Conservation (phyloP, 2,329 filamentous ascomycete species). For the Exutisphaerella laricina region DNA sequence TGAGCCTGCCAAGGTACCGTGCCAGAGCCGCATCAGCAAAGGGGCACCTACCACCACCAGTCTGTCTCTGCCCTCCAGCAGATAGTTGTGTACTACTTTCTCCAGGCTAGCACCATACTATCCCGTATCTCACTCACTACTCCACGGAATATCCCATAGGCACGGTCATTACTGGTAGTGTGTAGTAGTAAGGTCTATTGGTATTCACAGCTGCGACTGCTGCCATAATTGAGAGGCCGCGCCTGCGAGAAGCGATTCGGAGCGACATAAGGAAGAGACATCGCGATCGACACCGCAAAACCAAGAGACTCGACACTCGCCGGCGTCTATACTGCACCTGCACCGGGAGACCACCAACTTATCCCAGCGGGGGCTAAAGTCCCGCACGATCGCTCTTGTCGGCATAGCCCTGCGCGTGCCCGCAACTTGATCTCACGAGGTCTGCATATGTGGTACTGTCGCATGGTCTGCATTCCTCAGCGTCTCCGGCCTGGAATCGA, state of each 20-base stretch:
- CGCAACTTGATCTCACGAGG: background rate
- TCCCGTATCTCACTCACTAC: background rate
- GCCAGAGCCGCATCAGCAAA: background rate
- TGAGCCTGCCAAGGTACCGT: background rate
- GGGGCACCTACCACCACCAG: background rate
- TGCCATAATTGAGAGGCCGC: background rate
- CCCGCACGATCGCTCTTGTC: conserved; percentile 6
- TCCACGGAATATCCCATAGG: background rate
- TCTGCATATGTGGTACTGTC: background rate
- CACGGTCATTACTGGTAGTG: conserved; percentile 1
- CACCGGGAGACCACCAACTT: too few relatives aligned
- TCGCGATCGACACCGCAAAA: conserved; percentile 1
- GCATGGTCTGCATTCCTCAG: conserved; percentile 8
- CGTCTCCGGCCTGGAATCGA: too few relatives aligned
- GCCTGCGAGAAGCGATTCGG: background rate
- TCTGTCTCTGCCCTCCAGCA: background rate
- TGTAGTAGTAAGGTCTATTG: background rate
- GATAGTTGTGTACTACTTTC: background rate
- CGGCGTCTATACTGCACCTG: background rate
- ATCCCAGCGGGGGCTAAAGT: too few relatives aligned
- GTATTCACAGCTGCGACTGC: conserved; percentile 1
- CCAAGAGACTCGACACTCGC: conserved; percentile 2
- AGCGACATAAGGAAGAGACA: background rate
- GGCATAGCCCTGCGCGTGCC: conserved; percentile 2
- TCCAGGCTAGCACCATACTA: background rate